Evolutionary conservation across 768 basidiomycete genomes (phyloP).

Genomic region (Coprinellus aureogranulatus): DNA sequence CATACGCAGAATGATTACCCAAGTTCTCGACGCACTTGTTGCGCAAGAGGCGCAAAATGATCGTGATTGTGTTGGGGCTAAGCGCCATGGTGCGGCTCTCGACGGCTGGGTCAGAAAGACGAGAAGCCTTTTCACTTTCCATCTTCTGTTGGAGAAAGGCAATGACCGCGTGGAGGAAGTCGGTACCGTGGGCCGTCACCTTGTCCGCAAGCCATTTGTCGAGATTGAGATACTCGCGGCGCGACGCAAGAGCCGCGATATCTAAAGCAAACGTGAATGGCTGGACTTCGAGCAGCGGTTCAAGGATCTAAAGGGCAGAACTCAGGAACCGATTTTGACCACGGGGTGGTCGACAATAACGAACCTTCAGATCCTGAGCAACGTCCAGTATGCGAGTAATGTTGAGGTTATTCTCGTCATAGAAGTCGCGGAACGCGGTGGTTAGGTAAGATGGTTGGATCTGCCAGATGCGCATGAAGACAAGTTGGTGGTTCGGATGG

Average conservation of each 20-base stretch:
- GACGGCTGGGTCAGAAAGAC: slow-evolving; percentile 72
- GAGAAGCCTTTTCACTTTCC: slow-evolving; percentile 77
- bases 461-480: slow-evolving; percentile 96
- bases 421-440: slow-evolving; percentile 86
- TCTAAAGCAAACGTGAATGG: slow-evolving; percentile 91
- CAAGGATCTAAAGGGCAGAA: slow-evolving; percentile 65
- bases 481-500: slow-evolving; percentile 92
- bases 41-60: slow-evolving; percentile 86
- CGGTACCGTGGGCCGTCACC: slow-evolving; percentile 74
- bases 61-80: slow-evolving; percentile 85
- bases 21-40: slow-evolving; percentile 56
- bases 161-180: slow-evolving; percentile 85
- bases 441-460: slow-evolving; percentile 84
- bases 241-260: slow-evolving; percentile 89
- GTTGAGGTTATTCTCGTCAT: slow-evolving; percentile 88
- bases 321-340: too few relatives aligned
- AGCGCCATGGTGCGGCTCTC: slow-evolving; percentile 84
- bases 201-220: slow-evolving; percentile 96
- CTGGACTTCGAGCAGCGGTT: slow-evolving; percentile 85
- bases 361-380: slow-evolving; percentile 89
- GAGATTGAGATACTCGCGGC: slow-evolving; percentile 89
- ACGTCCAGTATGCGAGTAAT: slow-evolving; percentile 94
- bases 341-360: background rate
- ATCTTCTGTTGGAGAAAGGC: slow-evolving; percentile 91
- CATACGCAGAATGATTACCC: too few relatives aligned